Conservation (phyloP, 2,329 filamentous ascomycete species). For the Aspergillus bombycis region DNA sequence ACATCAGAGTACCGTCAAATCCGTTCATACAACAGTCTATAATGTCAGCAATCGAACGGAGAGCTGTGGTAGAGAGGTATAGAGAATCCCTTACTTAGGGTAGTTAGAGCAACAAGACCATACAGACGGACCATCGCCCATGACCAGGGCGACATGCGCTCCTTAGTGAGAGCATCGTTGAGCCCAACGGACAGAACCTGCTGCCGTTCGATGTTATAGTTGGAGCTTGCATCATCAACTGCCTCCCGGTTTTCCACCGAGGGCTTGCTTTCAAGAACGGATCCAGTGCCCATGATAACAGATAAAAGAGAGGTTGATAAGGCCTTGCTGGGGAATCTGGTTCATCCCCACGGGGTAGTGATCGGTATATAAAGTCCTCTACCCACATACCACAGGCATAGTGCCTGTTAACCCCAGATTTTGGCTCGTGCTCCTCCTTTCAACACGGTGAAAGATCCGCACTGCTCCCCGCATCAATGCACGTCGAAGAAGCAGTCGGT, state of each 20-base stretch:
- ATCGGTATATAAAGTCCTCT: conserved; percentile 1
- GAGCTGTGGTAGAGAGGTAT: not conserved
- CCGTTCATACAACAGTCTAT: conserved; percentile 25
- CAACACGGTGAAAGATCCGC: conserved; percentile 6
- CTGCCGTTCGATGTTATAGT: conserved; percentile 1
- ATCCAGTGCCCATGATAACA: not conserved
- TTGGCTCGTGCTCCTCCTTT: conserved; percentile 3
- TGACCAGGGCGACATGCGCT: conserved; percentile 14
- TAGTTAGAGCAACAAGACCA: conserved; percentile 11
- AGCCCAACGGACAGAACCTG: conserved; percentile 13
- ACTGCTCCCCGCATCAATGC: conserved; percentile 7
- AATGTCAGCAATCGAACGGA: not conserved
- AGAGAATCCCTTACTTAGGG: conserved; percentile 6
- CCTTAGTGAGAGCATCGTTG: conserved; percentile 12
- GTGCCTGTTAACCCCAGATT: conserved; percentile 10
- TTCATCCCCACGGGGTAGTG: conserved; percentile 5
- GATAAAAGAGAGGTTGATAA: not conserved
- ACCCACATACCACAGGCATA: not conserved
- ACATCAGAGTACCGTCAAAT: conserved; percentile 40
- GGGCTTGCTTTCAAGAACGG: conserved; percentile 2
- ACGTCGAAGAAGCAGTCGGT: not conserved
- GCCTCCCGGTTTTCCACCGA: conserved; percentile 10
- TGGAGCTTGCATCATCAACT: conserved; percentile 3
- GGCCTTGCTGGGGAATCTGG: not conserved
- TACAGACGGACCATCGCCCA: conserved; percentile 12